Evolutionary conservation across 2,329 filamentous ascomycete genomes (phyloP).

Genomic region (Botrytis byssoidea): DNA sequence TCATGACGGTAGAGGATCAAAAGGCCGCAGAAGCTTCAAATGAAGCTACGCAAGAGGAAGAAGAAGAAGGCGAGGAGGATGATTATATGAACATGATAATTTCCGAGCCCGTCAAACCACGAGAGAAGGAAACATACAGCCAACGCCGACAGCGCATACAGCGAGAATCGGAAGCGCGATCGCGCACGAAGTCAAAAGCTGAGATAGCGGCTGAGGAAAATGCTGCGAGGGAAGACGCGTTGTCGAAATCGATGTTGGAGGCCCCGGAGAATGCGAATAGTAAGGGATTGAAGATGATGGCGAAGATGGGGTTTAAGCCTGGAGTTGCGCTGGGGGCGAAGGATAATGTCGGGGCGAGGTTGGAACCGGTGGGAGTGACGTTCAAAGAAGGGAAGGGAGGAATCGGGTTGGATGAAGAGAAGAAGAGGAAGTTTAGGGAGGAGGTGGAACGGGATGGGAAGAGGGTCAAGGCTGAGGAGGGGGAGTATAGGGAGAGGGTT

Average conservation of each 20-base stretch:
- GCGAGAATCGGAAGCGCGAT: conserved; percentile 66
- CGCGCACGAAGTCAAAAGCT: conserved; percentile 73
- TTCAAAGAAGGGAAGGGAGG: conserved; percentile 79
- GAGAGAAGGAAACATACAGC: conserved; percentile 59
- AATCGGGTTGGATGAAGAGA: conserved; percentile 79
- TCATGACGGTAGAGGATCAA: background rate
- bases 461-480: conserved; percentile 59
- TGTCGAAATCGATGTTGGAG: conserved; percentile 71
- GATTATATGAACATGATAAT: conserved; percentile 99
- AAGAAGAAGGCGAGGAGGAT: conserved; percentile 55
- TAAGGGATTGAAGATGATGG: conserved; percentile 96
- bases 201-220: conserved; percentile 75
- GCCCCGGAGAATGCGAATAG: conserved; percentile 56
- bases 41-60: conserved; percentile 19
- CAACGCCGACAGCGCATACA: conserved; percentile 48
- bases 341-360: conserved; percentile 43
- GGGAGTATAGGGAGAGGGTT: conserved; percentile 56
- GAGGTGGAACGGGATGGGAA: conserved; percentile 59
- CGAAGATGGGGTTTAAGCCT: conserved; percentile 83
- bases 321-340: conserved; percentile 71
- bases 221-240: conserved; percentile 69
- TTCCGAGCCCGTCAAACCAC: conserved; percentile 55
- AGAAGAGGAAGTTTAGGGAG: conserved; percentile 73
- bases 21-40: background rate
- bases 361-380: conserved; percentile 73